Percentiles rank a stretch among this genome's conserved stretches.
phyloP scores from a whole-genome alignment of 108 stramenopile genomes.

The Discostella pseudostelligera region DNA sequence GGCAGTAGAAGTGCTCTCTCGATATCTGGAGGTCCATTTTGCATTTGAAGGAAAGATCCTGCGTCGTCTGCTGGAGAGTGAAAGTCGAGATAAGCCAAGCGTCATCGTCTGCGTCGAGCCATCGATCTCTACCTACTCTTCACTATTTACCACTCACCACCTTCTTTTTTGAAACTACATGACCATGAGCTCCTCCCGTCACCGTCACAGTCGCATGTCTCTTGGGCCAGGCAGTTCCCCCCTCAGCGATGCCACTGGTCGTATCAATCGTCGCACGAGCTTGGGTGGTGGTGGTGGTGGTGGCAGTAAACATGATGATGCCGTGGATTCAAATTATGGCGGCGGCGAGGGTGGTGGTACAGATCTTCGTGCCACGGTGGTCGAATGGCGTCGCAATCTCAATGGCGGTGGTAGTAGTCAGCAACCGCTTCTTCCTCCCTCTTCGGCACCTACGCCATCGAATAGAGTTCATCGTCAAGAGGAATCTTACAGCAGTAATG shows the following conservation, averaged over 20 bases:
- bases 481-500: no score
- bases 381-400: conserved; percentile 61
- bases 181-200: conserved; percentile 21
- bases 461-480: no score
- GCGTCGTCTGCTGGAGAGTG: no score
- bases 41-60: no score
- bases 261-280: conserved; percentile 37
- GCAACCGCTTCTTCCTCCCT: background rate
- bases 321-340: background rate
- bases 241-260: conserved; percentile 18
- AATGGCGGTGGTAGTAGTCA: conserved; percentile 7
- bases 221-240: conserved; percentile 21
- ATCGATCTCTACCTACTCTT: no score
- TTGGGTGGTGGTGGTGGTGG: conserved; percentile 20
- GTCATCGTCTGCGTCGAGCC: no score
- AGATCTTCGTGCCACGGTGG: conserved; percentile 56
- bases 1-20: no score
- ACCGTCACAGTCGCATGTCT: conserved; percentile 31
- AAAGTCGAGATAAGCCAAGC: no score
- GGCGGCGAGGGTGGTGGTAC: background rate
- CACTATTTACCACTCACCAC: no score
- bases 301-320: background rate
- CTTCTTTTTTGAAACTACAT: background rate
- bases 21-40: no score
- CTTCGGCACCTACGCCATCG: no score